Conservation (phyloP, 1,284 basidiomycete species). For the Sporisorium iseilematis-ciliati region DNA sequence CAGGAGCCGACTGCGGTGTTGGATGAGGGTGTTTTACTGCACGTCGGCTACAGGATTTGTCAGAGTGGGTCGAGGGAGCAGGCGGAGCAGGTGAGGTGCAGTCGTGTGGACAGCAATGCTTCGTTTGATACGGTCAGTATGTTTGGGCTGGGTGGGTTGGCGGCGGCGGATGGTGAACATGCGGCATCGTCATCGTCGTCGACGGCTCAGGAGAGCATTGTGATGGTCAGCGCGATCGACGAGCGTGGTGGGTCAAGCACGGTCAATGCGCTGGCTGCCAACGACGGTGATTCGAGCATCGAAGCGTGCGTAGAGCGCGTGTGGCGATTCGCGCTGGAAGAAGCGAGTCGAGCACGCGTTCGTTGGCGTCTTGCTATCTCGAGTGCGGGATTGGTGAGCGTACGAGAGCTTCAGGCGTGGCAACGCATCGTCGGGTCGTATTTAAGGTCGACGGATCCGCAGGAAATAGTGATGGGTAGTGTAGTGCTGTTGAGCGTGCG, state of each 20-base stretch:
- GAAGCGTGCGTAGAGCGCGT: slow-evolving; percentile 37
- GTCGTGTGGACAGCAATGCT: background rate
- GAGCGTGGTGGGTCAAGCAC: slow-evolving; percentile 39
- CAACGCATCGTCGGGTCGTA: slow-evolving; percentile 17
- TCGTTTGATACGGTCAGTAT: background rate
- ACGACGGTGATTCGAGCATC: slow-evolving; percentile 10
- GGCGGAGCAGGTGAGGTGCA: background rate
- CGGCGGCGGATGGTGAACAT: background rate
- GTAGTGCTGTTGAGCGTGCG: slow-evolving; percentile 33
- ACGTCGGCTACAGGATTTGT: slow-evolving; percentile 41
- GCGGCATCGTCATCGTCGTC: background rate
- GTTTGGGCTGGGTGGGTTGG: slow-evolving; percentile 2
- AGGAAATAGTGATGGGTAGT: slow-evolving; percentile 20
- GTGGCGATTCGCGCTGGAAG: slow-evolving; percentile 42
- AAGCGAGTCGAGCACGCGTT: slow-evolving; percentile 40
- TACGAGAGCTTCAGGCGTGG: slow-evolving; percentile 38
- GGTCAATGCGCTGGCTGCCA: slow-evolving; percentile 16
- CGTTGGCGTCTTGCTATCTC: slow-evolving; percentile 53
- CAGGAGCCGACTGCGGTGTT: slow-evolving; percentile 24
- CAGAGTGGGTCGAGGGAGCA: background rate
- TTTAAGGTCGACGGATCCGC: background rate
- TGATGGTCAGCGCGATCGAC: slow-evolving; percentile 53
- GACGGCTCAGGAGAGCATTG: slow-evolving; percentile 9
- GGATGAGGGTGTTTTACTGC: slow-evolving; percentile 46
- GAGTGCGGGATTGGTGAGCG: slow-evolving; percentile 17